Base-by-base conservation (phyloP, 768 basidiomycete species). In the Butyriboletus loyo region DNA sequence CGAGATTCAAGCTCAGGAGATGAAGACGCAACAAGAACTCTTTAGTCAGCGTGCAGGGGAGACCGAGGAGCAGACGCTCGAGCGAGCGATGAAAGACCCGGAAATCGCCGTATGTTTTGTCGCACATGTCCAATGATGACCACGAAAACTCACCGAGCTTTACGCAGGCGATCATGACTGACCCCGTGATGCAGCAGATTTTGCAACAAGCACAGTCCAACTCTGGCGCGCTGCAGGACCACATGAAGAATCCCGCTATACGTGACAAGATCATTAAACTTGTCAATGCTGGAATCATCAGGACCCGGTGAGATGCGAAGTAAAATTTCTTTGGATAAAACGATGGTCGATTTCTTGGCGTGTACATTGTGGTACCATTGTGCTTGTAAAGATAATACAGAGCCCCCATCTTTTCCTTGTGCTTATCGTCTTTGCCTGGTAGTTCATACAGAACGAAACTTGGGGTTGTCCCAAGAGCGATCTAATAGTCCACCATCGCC, bases 41-140 rank as follows among this genome's bases (percentile, higher is more conserved):
- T 87, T 84, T 67, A 76, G 76, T 44, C 85, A 97, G 67, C 84
- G 93, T 15, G 80, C 85, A 19, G 83, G 78, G 38, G 96, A 99
- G 74, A 83, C 84, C 8, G 93, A 98, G 66, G 94, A 98, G 67
- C 82, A 99, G 76, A 92, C 94, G 19, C 75, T 97, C 57, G 81
- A 88, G 62, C 81, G 96, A 46, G 97, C 96, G 8, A 97, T 98
- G 95, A 82, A 92, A 49, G 97, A 99, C 76, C 97, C 97, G 13
- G 97, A 97, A 73, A 81, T 98, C 48, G 90, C 88, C 59, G 89
- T 92, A 74, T 61, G 89, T 79, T 13, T 6, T 46, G 32, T 52
- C 22, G 43, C n/a, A 7, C 27, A 14, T 22, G 27, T 40, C 25
- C 35, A 22, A 15, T 22, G 25, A 38, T 49, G 41, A 36, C 22